Conservation (phyloP, 371 early-diverging fungal genomes). For the Choanephora cucurbitarum region DNA sequence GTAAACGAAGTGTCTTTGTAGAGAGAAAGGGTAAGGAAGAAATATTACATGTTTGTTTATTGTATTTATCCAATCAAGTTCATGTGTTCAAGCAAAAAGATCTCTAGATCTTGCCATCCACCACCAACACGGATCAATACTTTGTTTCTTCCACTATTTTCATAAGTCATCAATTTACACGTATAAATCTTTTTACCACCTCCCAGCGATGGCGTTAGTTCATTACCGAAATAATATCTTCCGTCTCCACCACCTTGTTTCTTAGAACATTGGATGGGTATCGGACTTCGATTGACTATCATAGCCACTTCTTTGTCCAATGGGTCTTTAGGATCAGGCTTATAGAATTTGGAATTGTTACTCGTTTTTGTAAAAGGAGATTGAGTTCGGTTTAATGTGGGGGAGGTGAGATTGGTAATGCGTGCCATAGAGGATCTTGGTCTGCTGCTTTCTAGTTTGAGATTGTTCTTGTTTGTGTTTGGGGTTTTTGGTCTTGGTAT, state of each 20-base stretch:
- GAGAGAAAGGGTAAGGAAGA: not conserved
- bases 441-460: not conserved
- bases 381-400: conserved; percentile 11
- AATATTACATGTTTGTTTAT: conserved; percentile 4
- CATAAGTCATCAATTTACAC: conserved; percentile 48
- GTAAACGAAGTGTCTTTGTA: not conserved
- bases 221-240: conserved; percentile 64
- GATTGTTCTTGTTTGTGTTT: conserved; percentile 6
- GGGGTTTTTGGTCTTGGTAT: conserved; percentile 40
- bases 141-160: conserved; percentile 43
- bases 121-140: conserved; percentile 65
- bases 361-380: conserved; percentile 4
- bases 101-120: conserved; percentile 68
- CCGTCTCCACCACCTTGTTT: conserved; percentile 43
- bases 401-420: conserved; percentile 1
- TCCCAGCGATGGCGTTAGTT: conserved; percentile 42
- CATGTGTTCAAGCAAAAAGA: conserved; percentile 60
- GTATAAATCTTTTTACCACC: conserved; percentile 48
- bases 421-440: conserved; percentile 41
- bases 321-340: conserved; percentile 52
- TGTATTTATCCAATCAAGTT: conserved; percentile 35
- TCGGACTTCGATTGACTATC: conserved; percentile 54
- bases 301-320: conserved; percentile 58
- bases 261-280: conserved; percentile 49
- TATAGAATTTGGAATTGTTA: conserved; percentile 37